A percentile compares a stretch with the other conserved stretches of the same genome.
Conservation (phyloP, 2,329 filamentous ascomycete genomes). For the Fragosphaeria purpurea region DNA sequence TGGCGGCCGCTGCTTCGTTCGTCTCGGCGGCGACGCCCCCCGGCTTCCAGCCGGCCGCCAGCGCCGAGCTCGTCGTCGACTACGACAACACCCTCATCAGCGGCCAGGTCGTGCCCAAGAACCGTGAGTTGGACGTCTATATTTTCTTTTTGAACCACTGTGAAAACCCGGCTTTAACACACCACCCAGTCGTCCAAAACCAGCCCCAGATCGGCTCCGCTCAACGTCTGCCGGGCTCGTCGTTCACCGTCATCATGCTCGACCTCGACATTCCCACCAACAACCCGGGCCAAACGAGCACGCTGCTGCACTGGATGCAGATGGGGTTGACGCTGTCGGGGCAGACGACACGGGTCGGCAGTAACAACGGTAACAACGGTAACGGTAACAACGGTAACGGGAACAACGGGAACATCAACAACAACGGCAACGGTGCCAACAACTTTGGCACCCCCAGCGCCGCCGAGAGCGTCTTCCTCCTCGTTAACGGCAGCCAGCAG, state of each 20-base stretch:
- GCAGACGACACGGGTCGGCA: conserved; percentile 13
- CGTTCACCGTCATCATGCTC: conserved; percentile 32
- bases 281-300: conserved; percentile 23
- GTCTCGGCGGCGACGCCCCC: conserved; percentile 29
- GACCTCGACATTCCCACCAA: conserved; percentile 38
- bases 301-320: conserved; percentile 35
- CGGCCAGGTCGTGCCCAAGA: conserved; percentile 28
- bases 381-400: neutral
- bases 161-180: no score
- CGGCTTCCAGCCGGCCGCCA: conserved; percentile 30
- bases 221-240: conserved; percentile 27
- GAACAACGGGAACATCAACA: conserved; percentile 12
- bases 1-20: conserved; percentile 13
- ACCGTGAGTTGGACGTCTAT: conserved; percentile 19
- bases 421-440: conserved; percentile 2
- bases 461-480: conserved; percentile 18
- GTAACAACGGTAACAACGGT: conserved; percentile 19
- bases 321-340: conserved; percentile 23
- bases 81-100: conserved; percentile 27
- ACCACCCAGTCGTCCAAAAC: conserved; percentile 1
- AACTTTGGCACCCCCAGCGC: neutral
- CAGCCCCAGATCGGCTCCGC: conserved; percentile 18
- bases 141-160: no score
- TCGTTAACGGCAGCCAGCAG: conserved; percentile 21
- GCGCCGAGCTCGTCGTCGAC: conserved; percentile 28